These are phyloP conservation scores for Beta vulgaris DNA, from an alignment of 148 eudicot species.

Conservation along the genomic window DNA sequence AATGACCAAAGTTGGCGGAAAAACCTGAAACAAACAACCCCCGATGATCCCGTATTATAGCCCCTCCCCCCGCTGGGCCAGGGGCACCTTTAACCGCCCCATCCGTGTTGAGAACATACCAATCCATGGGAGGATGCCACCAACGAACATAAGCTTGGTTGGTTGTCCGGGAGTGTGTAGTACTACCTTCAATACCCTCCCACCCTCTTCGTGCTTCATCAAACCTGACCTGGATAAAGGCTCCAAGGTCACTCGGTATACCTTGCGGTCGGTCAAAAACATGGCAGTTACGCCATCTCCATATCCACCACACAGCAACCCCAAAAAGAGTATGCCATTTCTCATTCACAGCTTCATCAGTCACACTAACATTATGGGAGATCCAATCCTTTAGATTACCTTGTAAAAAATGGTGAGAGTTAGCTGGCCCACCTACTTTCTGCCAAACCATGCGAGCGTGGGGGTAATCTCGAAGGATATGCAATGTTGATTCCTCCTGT, in stretches of 20 bases:
- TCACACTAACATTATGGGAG: not conserved
- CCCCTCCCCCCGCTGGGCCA: too few species aligned
- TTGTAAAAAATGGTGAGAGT: not conserved
- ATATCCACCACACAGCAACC: not conserved
- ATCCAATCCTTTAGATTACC: not conserved
- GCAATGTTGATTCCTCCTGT: not conserved
- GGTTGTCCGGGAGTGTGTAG: not conserved
- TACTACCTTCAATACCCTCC: not conserved
- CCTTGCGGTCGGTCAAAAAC: not conserved
- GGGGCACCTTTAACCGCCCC: too few species aligned
- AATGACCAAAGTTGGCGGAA: too few species aligned
- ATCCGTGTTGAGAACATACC: not conserved
- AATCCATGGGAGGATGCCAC: not conserved
- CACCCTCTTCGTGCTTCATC: not conserved
- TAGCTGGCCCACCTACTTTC: not conserved
- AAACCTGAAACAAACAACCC: too few species aligned
- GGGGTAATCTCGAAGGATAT: not conserved
- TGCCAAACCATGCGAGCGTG: not conserved
- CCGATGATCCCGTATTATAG: too few species aligned
- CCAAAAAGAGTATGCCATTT: not conserved
- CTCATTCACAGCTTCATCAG: too few species aligned
- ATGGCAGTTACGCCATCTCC: not conserved
- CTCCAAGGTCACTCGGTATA: not conserved
- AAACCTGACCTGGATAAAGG: not conserved
- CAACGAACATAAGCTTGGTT: not conserved